Percentiles rank a stretch among this genome's conserved stretches.
Evolutionary conservation across 768 basidiomycete genomes (phyloP).

Genomic region (Pleurotus giganteus): DNA sequence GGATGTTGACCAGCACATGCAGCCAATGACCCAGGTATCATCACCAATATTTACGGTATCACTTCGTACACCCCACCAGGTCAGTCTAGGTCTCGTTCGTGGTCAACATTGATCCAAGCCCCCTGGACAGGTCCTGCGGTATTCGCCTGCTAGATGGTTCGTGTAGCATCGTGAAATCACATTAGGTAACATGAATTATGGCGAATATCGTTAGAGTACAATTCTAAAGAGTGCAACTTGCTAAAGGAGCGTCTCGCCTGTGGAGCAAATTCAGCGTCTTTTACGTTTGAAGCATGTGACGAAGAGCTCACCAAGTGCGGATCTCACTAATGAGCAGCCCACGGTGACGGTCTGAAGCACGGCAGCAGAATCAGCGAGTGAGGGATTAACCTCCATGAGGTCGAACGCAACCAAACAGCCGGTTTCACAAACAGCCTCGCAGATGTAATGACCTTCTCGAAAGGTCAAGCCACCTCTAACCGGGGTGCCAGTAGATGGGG

Average conservation of each 20-base stretch:
- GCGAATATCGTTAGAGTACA: neutral
- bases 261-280: neutral
- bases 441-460: conserved; percentile 98
- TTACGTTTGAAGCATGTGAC: neutral
- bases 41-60: conserved; percentile 26
- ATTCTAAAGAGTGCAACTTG: neutral
- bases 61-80: conserved; percentile 18
- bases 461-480: conserved; percentile 95
- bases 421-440: conserved; percentile 90
- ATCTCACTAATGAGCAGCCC: conserved; percentile 81
- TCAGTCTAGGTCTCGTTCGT: neutral
- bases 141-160: conserved; percentile 25
- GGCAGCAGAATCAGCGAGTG: conserved; percentile 69
- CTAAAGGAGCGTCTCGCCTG: conserved; percentile 14
- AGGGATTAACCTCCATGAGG: conserved; percentile 99
- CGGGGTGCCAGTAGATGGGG: conserved; percentile 94
- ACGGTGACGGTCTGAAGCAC: conserved; percentile 88
- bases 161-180: neutral
- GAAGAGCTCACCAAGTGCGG: conserved; percentile 71
- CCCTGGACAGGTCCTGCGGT: conserved; percentile 25
- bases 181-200: neutral
- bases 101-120: neutral
- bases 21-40: conserved; percentile 30
- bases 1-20: neutral
- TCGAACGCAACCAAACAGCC: conserved; percentile 90